phyloP scores from a whole-genome alignment of 768 basidiomycete genomes.

The Termitomyces sp. region DNA sequence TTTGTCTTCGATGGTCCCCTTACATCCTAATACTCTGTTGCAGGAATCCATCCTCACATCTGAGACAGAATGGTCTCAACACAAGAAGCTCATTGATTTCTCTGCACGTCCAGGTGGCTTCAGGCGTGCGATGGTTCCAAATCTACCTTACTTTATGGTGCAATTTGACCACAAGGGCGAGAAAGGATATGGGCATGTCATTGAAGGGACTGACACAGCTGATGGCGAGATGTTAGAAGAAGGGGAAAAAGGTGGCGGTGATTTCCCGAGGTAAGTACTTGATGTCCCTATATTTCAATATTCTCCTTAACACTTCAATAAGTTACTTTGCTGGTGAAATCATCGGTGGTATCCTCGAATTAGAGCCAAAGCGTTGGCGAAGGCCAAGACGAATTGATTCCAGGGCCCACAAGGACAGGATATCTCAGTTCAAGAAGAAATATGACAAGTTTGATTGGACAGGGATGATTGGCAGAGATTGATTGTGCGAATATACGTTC shows the following conservation, averaged over 20 bases:
- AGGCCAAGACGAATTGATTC: constrained; percentile 75
- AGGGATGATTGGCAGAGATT: constrained; percentile 52
- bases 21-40: background rate
- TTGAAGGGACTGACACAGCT: constrained; percentile 76
- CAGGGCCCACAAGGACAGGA: constrained; percentile 65
- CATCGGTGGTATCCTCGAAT: constrained; percentile 84
- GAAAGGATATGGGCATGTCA: constrained; percentile 97
- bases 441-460: constrained; percentile 86
- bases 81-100: constrained; percentile 97
- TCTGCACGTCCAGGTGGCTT: constrained; percentile 88
- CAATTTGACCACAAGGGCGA: constrained; percentile 98
- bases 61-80: constrained; percentile 97
- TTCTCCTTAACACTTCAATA: background rate
- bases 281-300: background rate
- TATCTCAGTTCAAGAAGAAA: constrained; percentile 63
- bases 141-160: constrained; percentile 98
- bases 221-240: constrained; percentile 53
- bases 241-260: constrained; percentile 87
- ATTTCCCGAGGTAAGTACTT: constrained; percentile 74
- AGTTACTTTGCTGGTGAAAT: constrained; percentile 97
- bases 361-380: constrained; percentile 86
- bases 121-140: constrained; percentile 91
- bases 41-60: constrained; percentile 93
- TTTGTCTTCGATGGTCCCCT: background rate
- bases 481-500: constrained; percentile 5